These are phyloP conservation scores for Penicillium corylophilum DNA, from an alignment of 2,329 filamentous ascomycete species.

Conservation along the genomic window DNA sequence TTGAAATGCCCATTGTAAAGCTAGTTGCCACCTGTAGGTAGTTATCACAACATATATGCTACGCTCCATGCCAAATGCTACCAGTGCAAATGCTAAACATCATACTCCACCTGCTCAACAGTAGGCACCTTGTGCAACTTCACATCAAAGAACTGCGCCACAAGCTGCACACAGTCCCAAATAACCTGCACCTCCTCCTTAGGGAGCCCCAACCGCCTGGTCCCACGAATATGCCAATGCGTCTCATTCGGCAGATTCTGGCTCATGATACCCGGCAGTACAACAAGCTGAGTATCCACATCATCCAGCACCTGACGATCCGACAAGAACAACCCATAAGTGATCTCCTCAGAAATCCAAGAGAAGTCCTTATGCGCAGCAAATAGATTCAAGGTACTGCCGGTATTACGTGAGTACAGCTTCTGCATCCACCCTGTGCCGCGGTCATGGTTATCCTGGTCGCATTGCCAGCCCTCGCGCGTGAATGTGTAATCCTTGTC, in stretches of 20 bases:
- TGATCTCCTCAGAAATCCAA: constrained; percentile 71
- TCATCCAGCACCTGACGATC: constrained; percentile 43
- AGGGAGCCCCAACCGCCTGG: constrained; percentile 41
- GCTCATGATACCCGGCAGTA: constrained; percentile 46
- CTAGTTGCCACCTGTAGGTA: too few species aligned
- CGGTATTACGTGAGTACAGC: constrained; percentile 55
- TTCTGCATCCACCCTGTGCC: constrained; percentile 57
- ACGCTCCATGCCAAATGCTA: background rate
- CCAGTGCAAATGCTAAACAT: constrained; percentile 21
- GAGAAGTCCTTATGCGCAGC: constrained; percentile 53
- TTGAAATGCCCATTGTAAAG: too few species aligned
- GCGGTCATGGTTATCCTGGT: constrained; percentile 54
- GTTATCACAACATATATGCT: too few species aligned
- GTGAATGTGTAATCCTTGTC: constrained; percentile 58
- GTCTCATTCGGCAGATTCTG: constrained; percentile 44
- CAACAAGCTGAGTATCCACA: constrained; percentile 47
- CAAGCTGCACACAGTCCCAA: constrained; percentile 32
- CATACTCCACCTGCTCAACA: constrained; percentile 32
- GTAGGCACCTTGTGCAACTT: constrained; percentile 32
- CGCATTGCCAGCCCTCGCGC: constrained; percentile 59
- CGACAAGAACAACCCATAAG: constrained; percentile 59
- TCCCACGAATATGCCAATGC: constrained; percentile 48
- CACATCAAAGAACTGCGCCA: constrained; percentile 29
- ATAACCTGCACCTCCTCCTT: constrained; percentile 42
- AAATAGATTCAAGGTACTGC: constrained; percentile 33